These are phyloP conservation scores for Rhizoctonia solani DNA, from an alignment of 1,284 basidiomycete species.

Conservation along the genomic window DNA sequence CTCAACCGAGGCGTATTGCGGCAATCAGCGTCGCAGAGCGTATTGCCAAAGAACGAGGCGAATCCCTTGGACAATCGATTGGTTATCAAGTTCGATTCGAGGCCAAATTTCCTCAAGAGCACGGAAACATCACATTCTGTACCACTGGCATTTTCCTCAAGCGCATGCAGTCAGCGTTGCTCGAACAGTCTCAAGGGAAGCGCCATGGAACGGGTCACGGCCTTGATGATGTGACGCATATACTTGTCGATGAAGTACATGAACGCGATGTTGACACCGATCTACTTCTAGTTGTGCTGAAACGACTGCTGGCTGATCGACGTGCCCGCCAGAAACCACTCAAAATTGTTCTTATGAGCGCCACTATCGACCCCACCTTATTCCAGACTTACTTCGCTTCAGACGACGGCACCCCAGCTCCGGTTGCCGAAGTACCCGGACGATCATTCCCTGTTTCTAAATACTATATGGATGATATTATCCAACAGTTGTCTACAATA, in stretches of 20 bases:
- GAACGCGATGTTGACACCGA: constrained; percentile 96
- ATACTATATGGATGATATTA: constrained; percentile 81
- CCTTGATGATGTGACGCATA: constrained; percentile 86
- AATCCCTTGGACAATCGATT: constrained; percentile 71
- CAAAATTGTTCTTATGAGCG: constrained; percentile 94
- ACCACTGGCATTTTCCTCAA: constrained; percentile 93
- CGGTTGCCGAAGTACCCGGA: constrained; percentile 86
- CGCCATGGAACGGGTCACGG: constrained; percentile 44
- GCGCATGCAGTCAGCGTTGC: constrained; percentile 79
- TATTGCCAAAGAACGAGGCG: constrained; percentile 87
- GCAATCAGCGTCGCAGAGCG: constrained; percentile 93
- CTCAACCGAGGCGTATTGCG: constrained; percentile 90
- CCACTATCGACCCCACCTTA: constrained; percentile 88
- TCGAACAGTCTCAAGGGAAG: constrained; percentile 45
- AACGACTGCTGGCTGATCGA: constrained; percentile 80
- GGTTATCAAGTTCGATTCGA: constrained; percentile 97
- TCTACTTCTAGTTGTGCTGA: constrained; percentile 87
- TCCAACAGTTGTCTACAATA: constrained; percentile 46
- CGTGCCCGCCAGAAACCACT: constrained; percentile 74
- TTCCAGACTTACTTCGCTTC: constrained; percentile 89
- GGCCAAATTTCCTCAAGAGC: constrained; percentile 72
- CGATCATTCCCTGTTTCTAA: constrained; percentile 88
- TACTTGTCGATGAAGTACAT: constrained; percentile 95
- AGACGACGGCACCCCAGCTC: constrained; percentile 63
- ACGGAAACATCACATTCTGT: constrained; percentile 91